A percentile compares a stretch with the other conserved stretches of the same genome.
Evolutionary conservation across 352 stramenopile species (phyloP).

Genomic region (Globisporangium cylindrosporum): DNA sequence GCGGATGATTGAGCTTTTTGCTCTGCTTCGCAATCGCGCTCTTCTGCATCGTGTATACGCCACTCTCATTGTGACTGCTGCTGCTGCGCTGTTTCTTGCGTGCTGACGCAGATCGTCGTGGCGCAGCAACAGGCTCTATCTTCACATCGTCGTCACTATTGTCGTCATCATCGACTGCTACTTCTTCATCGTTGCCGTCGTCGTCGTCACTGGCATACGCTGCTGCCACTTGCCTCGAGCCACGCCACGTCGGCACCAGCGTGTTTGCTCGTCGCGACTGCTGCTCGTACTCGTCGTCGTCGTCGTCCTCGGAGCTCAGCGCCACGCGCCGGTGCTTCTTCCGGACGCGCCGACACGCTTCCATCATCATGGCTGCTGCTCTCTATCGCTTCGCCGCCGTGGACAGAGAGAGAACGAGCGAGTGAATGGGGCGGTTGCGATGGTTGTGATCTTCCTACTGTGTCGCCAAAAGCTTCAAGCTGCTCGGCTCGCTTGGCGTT

Average conservation of each 20-base stretch:
- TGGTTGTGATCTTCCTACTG: background rate
- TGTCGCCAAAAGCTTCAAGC: conserved; percentile 1
- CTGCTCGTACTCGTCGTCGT: background rate
- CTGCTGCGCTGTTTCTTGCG: background rate
- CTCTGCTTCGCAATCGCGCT: background rate
- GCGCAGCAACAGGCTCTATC: background rate
- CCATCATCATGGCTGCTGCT: background rate
- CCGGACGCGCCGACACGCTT: background rate
- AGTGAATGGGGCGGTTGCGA: background rate
- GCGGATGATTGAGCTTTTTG: background rate
- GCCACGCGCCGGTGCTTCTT: conserved; percentile 1
- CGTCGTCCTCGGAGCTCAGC: conserved; percentile 2
- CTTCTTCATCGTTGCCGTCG: background rate
- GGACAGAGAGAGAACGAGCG: background rate
- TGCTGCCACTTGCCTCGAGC: background rate
- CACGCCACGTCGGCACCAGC: background rate
- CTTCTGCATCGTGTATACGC: background rate
- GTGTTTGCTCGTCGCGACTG: background rate
- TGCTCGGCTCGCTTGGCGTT: background rate
- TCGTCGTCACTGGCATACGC: background rate
- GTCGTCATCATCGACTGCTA: background rate
- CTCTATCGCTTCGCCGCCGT: background rate
- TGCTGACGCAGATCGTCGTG: background rate
- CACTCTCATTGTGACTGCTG: background rate
- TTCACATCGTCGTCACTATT: background rate